Conservation (phyloP, 2,329 filamentous ascomycete genomes). For the Epichloe sylvatica region DNA sequence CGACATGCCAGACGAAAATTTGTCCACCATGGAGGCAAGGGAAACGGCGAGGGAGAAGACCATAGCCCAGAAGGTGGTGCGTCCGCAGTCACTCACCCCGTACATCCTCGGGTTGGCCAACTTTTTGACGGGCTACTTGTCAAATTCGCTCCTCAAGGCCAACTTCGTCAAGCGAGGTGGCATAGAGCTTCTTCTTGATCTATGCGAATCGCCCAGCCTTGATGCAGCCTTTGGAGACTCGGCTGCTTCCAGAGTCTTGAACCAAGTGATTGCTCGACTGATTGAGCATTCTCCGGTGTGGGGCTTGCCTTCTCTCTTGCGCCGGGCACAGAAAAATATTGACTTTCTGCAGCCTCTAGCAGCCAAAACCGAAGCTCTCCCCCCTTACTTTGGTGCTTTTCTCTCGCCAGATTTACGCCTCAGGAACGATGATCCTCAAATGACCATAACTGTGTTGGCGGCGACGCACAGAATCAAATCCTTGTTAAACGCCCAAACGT, state of each 20-base stretch:
- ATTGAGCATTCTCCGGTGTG: constrained; percentile 70
- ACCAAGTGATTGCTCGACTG: constrained; percentile 60
- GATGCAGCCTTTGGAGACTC: constrained; percentile 47
- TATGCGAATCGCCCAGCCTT: constrained; percentile 69
- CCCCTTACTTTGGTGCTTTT: constrained; percentile 62
- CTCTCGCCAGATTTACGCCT: constrained; percentile 32
- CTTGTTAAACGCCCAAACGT: constrained; percentile 59
- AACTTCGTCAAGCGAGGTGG: constrained; percentile 68
- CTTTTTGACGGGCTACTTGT: constrained; percentile 63
- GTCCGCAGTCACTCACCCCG: constrained; percentile 34
- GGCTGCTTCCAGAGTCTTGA: constrained; percentile 53
- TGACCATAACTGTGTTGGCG: constrained; percentile 32
- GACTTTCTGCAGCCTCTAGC: constrained; percentile 55
- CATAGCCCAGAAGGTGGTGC: constrained; percentile 10
- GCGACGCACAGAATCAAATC: constrained; percentile 72
- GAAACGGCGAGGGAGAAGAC: constrained; percentile 1
- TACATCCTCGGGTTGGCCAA: constrained; percentile 65
- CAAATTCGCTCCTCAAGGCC: constrained; percentile 57
- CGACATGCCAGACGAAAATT: constrained; percentile 48
- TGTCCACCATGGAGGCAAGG: constrained; percentile 7
- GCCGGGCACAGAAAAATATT: constrained; percentile 56
- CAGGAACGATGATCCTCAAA: constrained; percentile 19
- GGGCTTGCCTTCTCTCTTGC: constrained; percentile 67
- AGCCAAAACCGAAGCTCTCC: constrained; percentile 29
- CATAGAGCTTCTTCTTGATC: constrained; percentile 69